Evolutionary conservation across 768 basidiomycete species (phyloP).

Genomic region (Phylloporus sp.): DNA sequence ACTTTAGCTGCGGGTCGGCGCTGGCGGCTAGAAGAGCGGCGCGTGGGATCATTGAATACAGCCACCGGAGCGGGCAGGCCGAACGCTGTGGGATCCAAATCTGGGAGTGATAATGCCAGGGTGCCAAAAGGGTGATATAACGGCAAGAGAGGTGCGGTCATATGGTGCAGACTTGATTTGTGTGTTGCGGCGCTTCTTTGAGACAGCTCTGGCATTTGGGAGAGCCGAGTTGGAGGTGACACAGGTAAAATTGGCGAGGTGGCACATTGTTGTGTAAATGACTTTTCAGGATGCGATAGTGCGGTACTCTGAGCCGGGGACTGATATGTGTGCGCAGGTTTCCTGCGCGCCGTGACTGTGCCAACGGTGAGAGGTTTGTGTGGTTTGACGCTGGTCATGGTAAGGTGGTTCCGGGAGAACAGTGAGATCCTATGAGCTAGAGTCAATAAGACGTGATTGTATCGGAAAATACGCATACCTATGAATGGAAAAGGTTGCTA

Average conservation of each 20-base stretch:
- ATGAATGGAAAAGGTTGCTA: slow-evolving; percentile 14
- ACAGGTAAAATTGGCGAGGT: slow-evolving; percentile 9
- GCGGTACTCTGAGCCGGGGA: slow-evolving; percentile 43
- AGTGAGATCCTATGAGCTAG: slow-evolving; percentile 7
- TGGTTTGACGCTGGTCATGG: slow-evolving; percentile 25
- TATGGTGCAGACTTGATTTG: slow-evolving; percentile 19
- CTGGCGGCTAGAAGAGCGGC: slow-evolving; percentile 41
- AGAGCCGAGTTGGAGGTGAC: slow-evolving; percentile 12
- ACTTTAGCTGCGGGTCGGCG: slow-evolving; percentile 47
- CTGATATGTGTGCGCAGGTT: slow-evolving; percentile 53
- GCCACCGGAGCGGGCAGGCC: slow-evolving; percentile 50
- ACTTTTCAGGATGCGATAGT: slow-evolving; percentile 18
- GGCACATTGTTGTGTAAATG: slow-evolving; percentile 15
- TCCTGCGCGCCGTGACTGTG: slow-evolving; percentile 41
- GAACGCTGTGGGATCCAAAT: slow-evolving; percentile 52
- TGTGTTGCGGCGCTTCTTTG: slow-evolving; percentile 12
- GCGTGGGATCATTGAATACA: slow-evolving; percentile 39
- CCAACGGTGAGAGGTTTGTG: slow-evolving; percentile 5
- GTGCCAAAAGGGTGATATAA: slow-evolving; percentile 64
- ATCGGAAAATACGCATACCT: slow-evolving; percentile 12
- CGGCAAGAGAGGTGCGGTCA: slow-evolving; percentile 46
- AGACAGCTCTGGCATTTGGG: slow-evolving; percentile 10
- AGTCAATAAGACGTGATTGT: neutral
- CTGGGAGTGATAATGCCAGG: slow-evolving; percentile 61
- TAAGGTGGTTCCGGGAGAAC: slow-evolving; percentile 4